Base-by-base conservation (phyloP, 176 grass and related monocot genomes). In the Oryza coarctata region DNA sequence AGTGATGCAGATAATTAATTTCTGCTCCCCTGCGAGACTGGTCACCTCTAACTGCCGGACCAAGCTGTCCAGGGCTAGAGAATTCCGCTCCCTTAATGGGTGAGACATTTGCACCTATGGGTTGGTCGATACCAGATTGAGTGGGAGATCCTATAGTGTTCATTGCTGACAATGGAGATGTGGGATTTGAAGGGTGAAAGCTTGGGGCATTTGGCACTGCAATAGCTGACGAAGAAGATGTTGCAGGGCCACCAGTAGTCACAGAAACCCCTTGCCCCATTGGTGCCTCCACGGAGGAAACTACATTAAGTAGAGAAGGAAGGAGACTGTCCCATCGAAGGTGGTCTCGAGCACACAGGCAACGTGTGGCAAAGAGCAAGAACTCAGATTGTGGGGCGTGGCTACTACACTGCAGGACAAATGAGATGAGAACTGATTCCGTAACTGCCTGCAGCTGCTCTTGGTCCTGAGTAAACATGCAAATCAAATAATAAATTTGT, bases 301-400 rank as follows among this genome's bases (percentile, higher is more conserved):
- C 87, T 20, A 80, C 81, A 80, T 82, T 86, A 68, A 99, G 87
- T 40, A 99, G 93, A 65, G 93, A 90, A 80, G 93, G 91, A 80
- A 99, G 87, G 69, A 99, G 86, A 12, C 84, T 88, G 71, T 94
- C 93, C 96, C 96, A 99, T 78, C 88, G 93, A 79, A 99, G 85
- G 82, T 95, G 94, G 44, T 85, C 88, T 86, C 73, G 77, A 68
- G 84, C 74, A 82, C 91, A 99, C 22, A 99, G 82, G 88, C 85
- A 86, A 20, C 86, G 89, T 70, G 90, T 93, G 76, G 93, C 92
- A 90, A 99, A 99, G 71, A 99, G 81, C 66, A 99, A 84, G 74
- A 99, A 99, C 87, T 95, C 93, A 69, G 96, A 93, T 85, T 94
- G 93, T 18, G 93, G 91, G 29, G 91, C 91, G 9, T 99, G 93